These are phyloP conservation scores for Myxozyma monticola DNA, from an alignment of 805 yeast genomes.

Conservation along the genomic window DNA sequence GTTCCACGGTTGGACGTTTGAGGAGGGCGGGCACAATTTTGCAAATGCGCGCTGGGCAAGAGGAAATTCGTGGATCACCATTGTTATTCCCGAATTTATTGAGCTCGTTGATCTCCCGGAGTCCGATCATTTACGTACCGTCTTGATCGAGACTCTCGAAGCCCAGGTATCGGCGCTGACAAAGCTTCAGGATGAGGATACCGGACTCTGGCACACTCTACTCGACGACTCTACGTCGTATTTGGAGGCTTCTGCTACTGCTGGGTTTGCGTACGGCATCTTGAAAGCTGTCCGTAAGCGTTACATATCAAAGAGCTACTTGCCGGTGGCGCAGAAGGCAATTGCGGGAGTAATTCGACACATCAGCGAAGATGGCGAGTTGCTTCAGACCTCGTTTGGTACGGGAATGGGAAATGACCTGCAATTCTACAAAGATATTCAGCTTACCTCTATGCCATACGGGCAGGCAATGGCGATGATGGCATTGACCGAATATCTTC, in stretches of 20 bases:
- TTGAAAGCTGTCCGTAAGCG: constrained; percentile 39
- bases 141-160: constrained; percentile 38
- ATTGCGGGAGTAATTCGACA: constrained; percentile 39
- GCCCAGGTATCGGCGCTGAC: constrained; percentile 38
- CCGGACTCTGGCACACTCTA: constrained; percentile 43
- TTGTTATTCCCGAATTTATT: constrained; percentile 43
- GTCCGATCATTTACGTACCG: constrained; percentile 38
- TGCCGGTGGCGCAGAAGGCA: constrained; percentile 37
- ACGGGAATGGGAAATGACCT: constrained; percentile 42
- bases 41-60: constrained; percentile 41
- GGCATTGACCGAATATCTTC: constrained; percentile 39
- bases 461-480: constrained; percentile 46
- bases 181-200: constrained; percentile 35
- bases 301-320: constrained; percentile 35
- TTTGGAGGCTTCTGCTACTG: constrained; percentile 36
- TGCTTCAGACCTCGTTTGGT: constrained; percentile 42
- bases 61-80: constrained; percentile 44
- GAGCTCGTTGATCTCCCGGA: constrained; percentile 37
- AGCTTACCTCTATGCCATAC: constrained; percentile 42
- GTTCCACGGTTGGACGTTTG: constrained; percentile 39
- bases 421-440: constrained; percentile 42
- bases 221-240: constrained; percentile 40
- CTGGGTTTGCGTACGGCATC: constrained; percentile 44
- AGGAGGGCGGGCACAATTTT: constrained; percentile 2
- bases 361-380: constrained; percentile 40